A percentile compares a stretch with the other conserved stretches of the same genome.
Evolutionary conservation across 164 flowering plant genomes (phyloP).

Genomic region (Hamamelis virginiana): DNA sequence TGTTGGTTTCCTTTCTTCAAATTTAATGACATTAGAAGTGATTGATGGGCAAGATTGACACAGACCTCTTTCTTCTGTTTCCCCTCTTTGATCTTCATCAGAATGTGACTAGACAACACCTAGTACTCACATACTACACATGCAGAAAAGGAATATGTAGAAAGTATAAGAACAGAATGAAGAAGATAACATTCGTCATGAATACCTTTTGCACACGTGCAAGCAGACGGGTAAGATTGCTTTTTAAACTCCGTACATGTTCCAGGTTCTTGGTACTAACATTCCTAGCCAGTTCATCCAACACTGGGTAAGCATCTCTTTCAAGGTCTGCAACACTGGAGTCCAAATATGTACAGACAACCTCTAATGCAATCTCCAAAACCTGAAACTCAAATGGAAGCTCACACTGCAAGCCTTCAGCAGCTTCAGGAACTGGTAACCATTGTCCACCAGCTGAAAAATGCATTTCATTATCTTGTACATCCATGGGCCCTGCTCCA

Average conservation of each 20-base stretch:
- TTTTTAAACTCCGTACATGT: slow-evolving; percentile 82
- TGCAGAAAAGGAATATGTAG: neutral
- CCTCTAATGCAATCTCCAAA: slow-evolving; percentile 83
- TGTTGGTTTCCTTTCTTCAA: neutral
- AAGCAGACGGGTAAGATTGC: slow-evolving; percentile 86
- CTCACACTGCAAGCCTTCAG: slow-evolving; percentile 68
- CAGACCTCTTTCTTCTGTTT: neutral
- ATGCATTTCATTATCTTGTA: slow-evolving; percentile 41
- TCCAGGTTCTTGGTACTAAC: slow-evolving; percentile 93
- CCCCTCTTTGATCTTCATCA: neutral
- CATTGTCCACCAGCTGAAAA: slow-evolving; percentile 44
- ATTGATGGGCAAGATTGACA: neutral
- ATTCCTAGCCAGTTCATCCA: slow-evolving; percentile 85
- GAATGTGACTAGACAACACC: neutral
- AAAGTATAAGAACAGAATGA: neutral
- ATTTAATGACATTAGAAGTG: neutral
- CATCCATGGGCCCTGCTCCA: slow-evolving; percentile 30
- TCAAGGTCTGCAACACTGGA: slow-evolving; percentile 80
- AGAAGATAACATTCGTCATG: neutral
- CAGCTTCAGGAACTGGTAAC: slow-evolving; percentile 61
- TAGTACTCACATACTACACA: neutral
- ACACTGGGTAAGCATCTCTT: slow-evolving; percentile 73
- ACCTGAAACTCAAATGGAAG: slow-evolving; percentile 97
- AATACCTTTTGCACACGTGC: slow-evolving; percentile 95
- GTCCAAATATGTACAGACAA: slow-evolving; percentile 78